A percentile compares a stretch with the other conserved stretches of the same genome.
Conservation (phyloP, 2,329 filamentous ascomycete species). For the Colletotrichum phormii region DNA sequence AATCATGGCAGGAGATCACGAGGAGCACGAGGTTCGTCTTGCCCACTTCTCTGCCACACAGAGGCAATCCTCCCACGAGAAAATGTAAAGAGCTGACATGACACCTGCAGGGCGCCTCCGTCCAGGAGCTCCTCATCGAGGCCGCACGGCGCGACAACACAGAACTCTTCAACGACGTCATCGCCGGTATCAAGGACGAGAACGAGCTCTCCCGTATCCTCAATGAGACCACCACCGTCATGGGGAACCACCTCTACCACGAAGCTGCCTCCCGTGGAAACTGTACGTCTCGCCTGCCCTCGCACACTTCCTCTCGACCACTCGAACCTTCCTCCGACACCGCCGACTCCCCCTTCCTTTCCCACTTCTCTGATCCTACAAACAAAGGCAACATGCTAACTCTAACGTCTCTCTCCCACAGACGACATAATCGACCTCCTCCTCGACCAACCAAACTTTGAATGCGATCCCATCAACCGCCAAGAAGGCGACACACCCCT, state of each 20-base stretch:
- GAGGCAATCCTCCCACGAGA: not conserved
- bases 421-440: constrained; percentile 86
- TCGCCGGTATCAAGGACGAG: constrained; percentile 70
- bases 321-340: not conserved
- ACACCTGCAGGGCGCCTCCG: constrained; percentile 78
- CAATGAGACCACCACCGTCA: constrained; percentile 85
- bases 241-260: constrained; percentile 92
- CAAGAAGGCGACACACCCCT: constrained; percentile 82
- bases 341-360: not conserved
- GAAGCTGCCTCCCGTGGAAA: constrained; percentile 88
- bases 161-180: constrained; percentile 81
- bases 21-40: constrained; percentile 50
- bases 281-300: constrained; percentile 66
- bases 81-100: constrained; percentile 4
- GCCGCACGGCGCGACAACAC: constrained; percentile 94
- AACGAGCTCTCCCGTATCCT: constrained; percentile 80
- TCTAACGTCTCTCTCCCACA: constrained; percentile 44
- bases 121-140: constrained; percentile 88
- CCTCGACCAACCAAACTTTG: constrained; percentile 85
- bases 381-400: not conserved
- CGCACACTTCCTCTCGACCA: not conserved
- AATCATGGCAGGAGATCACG: constrained; percentile 43
- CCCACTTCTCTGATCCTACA: not conserved
- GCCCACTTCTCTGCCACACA: not conserved
- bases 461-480: constrained; percentile 82